These are phyloP conservation scores for Auriscalpium orientale DNA, from an alignment of 768 basidiomycete species.

Conservation along the genomic window DNA sequence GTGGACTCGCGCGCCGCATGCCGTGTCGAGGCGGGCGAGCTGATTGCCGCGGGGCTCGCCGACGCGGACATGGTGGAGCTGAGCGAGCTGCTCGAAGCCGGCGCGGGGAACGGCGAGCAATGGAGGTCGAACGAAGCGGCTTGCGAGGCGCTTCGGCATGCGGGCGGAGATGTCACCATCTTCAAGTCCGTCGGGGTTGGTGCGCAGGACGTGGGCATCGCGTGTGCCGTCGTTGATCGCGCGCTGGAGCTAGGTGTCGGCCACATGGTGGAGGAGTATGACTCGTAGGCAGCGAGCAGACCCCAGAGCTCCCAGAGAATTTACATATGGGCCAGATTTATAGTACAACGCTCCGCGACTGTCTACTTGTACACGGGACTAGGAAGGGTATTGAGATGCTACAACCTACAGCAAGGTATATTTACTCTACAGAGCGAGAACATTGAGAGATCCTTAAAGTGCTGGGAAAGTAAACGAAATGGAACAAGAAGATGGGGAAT, in stretches of 20 bases:
- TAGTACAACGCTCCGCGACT: too few relatives aligned
- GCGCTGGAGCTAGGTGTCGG: slow-evolving; percentile 53
- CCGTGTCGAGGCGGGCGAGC: slow-evolving; percentile 72
- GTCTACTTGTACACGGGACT: too few relatives aligned
- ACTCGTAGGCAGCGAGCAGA: background rate
- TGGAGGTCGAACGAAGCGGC: slow-evolving; percentile 8
- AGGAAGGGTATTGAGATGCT: too few relatives aligned
- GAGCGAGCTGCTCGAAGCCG: slow-evolving; percentile 40
- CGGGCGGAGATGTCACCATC: slow-evolving; percentile 44
- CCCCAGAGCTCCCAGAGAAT: too few relatives aligned
- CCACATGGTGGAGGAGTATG: slow-evolving; percentile 27
- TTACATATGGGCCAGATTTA: too few relatives aligned
- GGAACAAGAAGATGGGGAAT: too few relatives aligned
- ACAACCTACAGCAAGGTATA: too few relatives aligned
- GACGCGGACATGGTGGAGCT: slow-evolving; percentile 51
- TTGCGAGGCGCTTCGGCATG: slow-evolving; percentile 11
- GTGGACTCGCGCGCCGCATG: slow-evolving; percentile 76
- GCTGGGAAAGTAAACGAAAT: too few relatives aligned
- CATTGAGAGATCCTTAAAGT: too few relatives aligned
- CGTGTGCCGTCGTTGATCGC: slow-evolving; percentile 53
- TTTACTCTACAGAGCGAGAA: too few relatives aligned
- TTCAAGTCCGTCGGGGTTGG: slow-evolving; percentile 89
- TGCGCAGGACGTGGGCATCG: slow-evolving; percentile 82
- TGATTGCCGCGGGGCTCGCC: slow-evolving; percentile 47
- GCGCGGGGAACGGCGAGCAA: background rate